Evolutionary conservation across 495 filamentous ascomycete species (phyloP), one percentile per base, ranked within the genome.

Genomic region (Penicillium verhagenii): DNA sequence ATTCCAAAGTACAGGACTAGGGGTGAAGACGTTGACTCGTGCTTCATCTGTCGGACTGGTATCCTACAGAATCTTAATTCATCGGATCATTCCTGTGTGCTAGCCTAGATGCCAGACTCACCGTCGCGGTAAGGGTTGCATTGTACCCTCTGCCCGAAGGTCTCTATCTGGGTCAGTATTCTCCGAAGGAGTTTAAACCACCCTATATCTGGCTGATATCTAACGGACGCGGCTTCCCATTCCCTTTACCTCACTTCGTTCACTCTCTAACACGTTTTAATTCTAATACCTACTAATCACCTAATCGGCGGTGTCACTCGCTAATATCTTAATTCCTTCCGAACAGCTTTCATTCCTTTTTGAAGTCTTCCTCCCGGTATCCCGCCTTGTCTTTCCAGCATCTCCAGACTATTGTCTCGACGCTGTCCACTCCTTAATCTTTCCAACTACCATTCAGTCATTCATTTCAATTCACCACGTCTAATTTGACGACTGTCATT

Each of bases 1-100:
- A 81, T 82, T 80, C 80, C 79, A 68, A 73, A 78, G 72, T 59
- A 61, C 72, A 58, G 58, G 65, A 67, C 72, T 75, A 77, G 69
- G 75, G 81, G 84, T 80, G 84, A 84, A 86, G 81, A 81, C 83
- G 83, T 86, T 86, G 74, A 77, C 81, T 86, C 83, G 84, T 84
- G 71, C 79, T 83, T 85, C 77, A 79, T 79, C 80, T 81, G 70
- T 73, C 60, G 61, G 59, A 66, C 63, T 75, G 67, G 72, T 68
- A 68, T 73, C 65, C 70, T 60, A 48, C 65, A 74, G 62, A 67
- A 54, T 67, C 61, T 59, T 49, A 60, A 61, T 69, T 71, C 68
- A 66, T 57, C 72, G 67, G 72, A 70, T 73, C 68, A 76, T 75
- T 76, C 72, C 77, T 82, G 71, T 70, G 59, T 77, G 71, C 70